Evolutionary conservation across 1,139 yeast species (phyloP), one percentile per base, ranked within the genome.

Genomic region (Pneumocystis oryctolagi): DNA sequence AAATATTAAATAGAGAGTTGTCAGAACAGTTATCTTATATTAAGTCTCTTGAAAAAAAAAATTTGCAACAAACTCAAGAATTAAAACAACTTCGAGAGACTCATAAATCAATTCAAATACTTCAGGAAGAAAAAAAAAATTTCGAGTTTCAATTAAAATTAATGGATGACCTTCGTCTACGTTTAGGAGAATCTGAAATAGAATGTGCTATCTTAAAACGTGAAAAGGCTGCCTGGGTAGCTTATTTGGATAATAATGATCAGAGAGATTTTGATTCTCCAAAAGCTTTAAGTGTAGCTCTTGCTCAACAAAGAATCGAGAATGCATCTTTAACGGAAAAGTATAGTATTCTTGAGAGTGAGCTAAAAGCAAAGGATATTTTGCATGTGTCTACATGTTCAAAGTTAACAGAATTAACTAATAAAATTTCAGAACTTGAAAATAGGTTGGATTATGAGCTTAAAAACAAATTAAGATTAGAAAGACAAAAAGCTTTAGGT

Each of bases 21-120:
- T 77, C 81, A 40, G 84, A 77, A 64, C 81, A 86, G 64, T 76
- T 82, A 63, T 77, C 79, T 58, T 82, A 84, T 68, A 78, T 84
- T 55, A 77, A 79, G 61, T 80, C 82, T 61, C 72, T 85, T 57
- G 86, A 84, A 64, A 75, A 79, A 6, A 79, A 80, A 63, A 73
- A 80, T 59, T 73, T 79, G 30, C 77, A 78, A 61, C 81, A 81
- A 64, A 75, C 80, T 9, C 79, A 79, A 62, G 81, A 78, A 60
- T 69, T 79, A 32, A 76, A 77, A 61, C 74, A 74, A 31, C 70
- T 79, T 25, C 74, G 77, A 20, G 74, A 79, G 18, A 73, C 78
- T 56, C 76, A 77, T 61, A 76, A 74, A 64, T 74, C 80, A 16
- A 78, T 79, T 28, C 81, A 80, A 64, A 78, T 83, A 5, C 74